A percentile compares a stretch with the other conserved stretches of the same genome.
phyloP scores from a whole-genome alignment of 768 basidiomycete genomes.

The Botryobasidium botryosum region DNA sequence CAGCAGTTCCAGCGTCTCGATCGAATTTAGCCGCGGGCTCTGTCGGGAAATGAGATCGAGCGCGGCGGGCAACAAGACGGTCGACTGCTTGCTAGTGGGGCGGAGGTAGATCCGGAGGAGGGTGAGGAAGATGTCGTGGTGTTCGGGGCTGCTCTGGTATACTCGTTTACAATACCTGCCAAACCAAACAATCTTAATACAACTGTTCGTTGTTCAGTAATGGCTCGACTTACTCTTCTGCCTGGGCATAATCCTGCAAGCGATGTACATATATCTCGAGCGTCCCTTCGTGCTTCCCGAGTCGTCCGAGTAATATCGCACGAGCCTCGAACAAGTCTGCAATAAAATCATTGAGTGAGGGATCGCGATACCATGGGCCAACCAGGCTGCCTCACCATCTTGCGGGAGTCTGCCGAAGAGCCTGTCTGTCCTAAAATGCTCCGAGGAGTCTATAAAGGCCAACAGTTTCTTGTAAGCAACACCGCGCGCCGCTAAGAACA shows the following conservation, averaged over 20 bases:
- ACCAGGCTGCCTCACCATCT: constrained; percentile 38
- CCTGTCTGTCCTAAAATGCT: constrained; percentile 56
- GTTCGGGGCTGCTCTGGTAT: constrained; percentile 38
- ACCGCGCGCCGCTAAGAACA: constrained; percentile 27
- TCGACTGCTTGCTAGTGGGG: constrained; percentile 22
- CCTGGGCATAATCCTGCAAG: constrained; percentile 65
- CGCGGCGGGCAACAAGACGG: constrained; percentile 53
- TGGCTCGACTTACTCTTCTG: constrained; percentile 54
- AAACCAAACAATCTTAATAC: not conserved
- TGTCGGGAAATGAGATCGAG: constrained; percentile 78
- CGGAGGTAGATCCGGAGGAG: constrained; percentile 79
- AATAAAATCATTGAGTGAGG: not conserved
- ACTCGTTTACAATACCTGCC: constrained; percentile 78
- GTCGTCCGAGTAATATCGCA: constrained; percentile 75
- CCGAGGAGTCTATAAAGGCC: constrained; percentile 53
- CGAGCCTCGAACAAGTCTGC: constrained; percentile 80
- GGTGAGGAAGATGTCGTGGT: constrained; percentile 56
- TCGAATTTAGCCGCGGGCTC: constrained; percentile 61
- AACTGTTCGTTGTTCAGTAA: not conserved
- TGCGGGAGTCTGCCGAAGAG: constrained; percentile 66
- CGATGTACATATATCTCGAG: constrained; percentile 90
- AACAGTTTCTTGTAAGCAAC: constrained; percentile 55
- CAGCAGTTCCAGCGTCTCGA: constrained; percentile 67
- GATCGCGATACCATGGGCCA: not conserved
- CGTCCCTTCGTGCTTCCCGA: constrained; percentile 85